Evolutionary conservation across 805 yeast genomes (phyloP).

Genomic region (Schwanniomyces polymorphus): DNA sequence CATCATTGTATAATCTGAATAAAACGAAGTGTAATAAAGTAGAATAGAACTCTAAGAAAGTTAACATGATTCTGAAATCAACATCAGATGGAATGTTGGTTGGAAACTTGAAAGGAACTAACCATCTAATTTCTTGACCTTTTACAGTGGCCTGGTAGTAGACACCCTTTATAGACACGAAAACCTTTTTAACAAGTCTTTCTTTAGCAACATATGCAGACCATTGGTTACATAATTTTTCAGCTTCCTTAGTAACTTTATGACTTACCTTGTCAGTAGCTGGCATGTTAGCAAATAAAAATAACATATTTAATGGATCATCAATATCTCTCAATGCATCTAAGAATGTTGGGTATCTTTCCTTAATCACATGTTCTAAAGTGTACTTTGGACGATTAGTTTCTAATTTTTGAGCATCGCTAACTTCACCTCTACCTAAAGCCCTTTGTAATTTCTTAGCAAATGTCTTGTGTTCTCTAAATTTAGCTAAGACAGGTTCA

Average conservation of each 20-base stretch:
- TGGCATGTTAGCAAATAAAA: conserved; percentile 91
- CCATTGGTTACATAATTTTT: conserved; percentile 89
- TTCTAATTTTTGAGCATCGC: conserved; percentile 85
- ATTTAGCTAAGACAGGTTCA: conserved; percentile 88
- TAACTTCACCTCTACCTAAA: conserved; percentile 87
- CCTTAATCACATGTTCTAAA: conserved; percentile 87
- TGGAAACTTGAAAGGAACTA: conserved; percentile 96
- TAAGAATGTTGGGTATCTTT: conserved; percentile 89
- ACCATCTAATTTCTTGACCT: conserved; percentile 95
- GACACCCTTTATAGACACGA: conserved; percentile 95
- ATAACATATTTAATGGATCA: conserved; percentile 93
- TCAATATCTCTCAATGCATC: conserved; percentile 94
- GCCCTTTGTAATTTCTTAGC: conserved; percentile 88
- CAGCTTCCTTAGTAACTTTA: conserved; percentile 85
- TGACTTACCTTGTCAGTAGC: conserved; percentile 83
- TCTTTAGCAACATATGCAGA: conserved; percentile 88
- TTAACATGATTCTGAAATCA: conserved; percentile 95
- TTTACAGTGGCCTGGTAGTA: conserved; percentile 87
- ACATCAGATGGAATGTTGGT: conserved; percentile 92
- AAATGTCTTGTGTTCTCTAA: conserved; percentile 94
- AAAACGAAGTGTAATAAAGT: conserved; percentile 87
- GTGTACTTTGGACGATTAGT: conserved; percentile 79
- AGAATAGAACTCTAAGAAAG: conserved; percentile 93
- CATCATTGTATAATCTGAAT: conserved; percentile 81
- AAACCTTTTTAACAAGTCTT: conserved; percentile 78